phyloP scores from a whole-genome alignment of 2,329 filamentous ascomycete species.

The Fusarium concolor region DNA sequence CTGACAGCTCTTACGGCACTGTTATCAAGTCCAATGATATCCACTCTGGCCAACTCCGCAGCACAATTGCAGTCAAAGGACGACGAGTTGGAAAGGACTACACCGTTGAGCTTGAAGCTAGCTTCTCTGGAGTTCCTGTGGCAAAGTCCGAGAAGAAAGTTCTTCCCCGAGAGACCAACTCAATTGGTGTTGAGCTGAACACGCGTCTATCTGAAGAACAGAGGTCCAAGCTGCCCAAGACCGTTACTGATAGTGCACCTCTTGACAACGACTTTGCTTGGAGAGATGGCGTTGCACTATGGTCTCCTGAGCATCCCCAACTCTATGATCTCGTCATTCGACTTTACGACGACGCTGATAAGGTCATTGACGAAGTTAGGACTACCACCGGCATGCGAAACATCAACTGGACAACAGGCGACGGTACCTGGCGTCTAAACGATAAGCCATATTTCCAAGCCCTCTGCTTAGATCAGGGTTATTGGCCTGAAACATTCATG shows the following conservation, averaged over 20 bases:
- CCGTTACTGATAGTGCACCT: constrained; percentile 50
- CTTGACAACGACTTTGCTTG: constrained; percentile 56
- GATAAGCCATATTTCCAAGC: constrained; percentile 70
- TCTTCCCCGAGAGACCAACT: constrained; percentile 62
- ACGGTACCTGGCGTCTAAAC: constrained; percentile 70
- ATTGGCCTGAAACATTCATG: constrained; percentile 71
- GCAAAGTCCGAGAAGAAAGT: constrained; percentile 56
- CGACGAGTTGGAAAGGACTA: constrained; percentile 59
- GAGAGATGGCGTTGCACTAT: constrained; percentile 69
- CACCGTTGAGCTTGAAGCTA: constrained; percentile 65
- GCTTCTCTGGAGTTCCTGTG: constrained; percentile 61
- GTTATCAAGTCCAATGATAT: constrained; percentile 67
- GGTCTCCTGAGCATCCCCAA: constrained; percentile 68
- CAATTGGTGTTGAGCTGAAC: constrained; percentile 59
- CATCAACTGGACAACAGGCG: constrained; percentile 67
- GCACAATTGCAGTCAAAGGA: constrained; percentile 61
- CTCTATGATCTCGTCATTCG: constrained; percentile 67
- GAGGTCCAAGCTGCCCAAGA: constrained; percentile 53
- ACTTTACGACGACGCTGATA: constrained; percentile 57
- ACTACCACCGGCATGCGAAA: constrained; percentile 72
- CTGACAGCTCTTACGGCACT: constrained; percentile 68
- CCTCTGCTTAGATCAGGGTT: constrained; percentile 70
- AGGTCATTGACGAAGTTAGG: constrained; percentile 65
- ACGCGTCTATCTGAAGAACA: constrained; percentile 61
- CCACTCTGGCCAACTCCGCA: constrained; percentile 61